phyloP scores from a whole-genome alignment of 2,329 filamentous ascomycete species.

The Paecilomyces dactylethromorphus region DNA sequence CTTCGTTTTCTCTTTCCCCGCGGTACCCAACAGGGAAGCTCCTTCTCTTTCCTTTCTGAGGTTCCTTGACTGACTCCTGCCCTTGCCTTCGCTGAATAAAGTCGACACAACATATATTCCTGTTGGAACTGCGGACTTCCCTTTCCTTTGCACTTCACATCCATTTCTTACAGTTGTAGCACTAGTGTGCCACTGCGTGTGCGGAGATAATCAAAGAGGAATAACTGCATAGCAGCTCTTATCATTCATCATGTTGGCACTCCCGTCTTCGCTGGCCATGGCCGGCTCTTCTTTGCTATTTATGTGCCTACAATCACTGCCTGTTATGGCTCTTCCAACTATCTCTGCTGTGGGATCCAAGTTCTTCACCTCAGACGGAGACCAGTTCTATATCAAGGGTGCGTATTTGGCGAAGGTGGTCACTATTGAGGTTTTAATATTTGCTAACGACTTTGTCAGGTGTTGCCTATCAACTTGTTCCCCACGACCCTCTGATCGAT shows the following conservation, averaged over 20 bases:
- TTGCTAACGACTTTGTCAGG: conserved; percentile 40
- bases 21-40: background rate
- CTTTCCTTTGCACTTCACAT: background rate
- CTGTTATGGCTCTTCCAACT: conserved; percentile 42
- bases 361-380: conserved; percentile 74
- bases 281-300: conserved; percentile 16
- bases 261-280: conserved; percentile 2
- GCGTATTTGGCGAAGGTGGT: background rate
- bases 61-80: background rate
- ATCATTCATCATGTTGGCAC: conserved; percentile 3
- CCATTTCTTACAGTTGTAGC: background rate
- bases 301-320: conserved; percentile 18
- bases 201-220: background rate
- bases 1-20: background rate
- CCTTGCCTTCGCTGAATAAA: background rate
- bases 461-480: conserved; percentile 63
- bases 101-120: background rate
- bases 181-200: background rate
- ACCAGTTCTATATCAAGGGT: conserved; percentile 83
- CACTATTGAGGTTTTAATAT: background rate
- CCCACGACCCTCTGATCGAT: conserved; percentile 69
- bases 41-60: background rate
- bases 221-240: background rate
- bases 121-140: background rate
- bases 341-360: conserved; percentile 66